phyloP scores from a whole-genome alignment of 768 basidiomycete species.

The Boletus sp. region DNA sequence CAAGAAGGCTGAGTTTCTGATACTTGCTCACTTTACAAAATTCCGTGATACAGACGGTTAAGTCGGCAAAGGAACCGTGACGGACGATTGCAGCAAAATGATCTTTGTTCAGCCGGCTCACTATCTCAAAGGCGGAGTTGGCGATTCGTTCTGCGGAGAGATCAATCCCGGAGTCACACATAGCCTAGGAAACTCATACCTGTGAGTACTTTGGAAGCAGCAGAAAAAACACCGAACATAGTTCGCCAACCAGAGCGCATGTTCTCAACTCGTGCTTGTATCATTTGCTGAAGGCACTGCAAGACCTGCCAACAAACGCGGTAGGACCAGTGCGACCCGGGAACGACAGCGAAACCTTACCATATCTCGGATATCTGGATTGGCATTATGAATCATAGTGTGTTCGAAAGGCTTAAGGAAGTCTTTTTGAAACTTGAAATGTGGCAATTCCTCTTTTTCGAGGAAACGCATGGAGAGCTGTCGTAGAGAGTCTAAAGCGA shows the following conservation, averaged over 20 bases:
- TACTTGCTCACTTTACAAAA: conserved; percentile 99
- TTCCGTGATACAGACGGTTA: conserved; percentile 96
- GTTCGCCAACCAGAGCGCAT: conserved; percentile 98
- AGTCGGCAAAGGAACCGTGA: conserved; percentile 92
- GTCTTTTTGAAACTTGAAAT: conserved; percentile 99
- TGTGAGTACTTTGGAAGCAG: conserved; percentile 89
- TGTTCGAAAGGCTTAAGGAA: conserved; percentile 98
- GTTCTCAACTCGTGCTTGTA: conserved; percentile 91
- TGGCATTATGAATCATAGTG: conserved; percentile 95
- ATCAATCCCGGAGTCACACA: background rate
- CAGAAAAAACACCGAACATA: conserved; percentile 98
- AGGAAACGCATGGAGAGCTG: conserved; percentile 98
- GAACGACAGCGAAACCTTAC: conserved; percentile 38
- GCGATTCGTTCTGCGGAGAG: conserved; percentile 73
- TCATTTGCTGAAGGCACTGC: conserved; percentile 98
- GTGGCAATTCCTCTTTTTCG: conserved; percentile 96
- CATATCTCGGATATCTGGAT: conserved; percentile 96
- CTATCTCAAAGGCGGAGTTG: conserved; percentile 93
- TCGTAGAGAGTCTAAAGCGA: conserved; percentile 93
- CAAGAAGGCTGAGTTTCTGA: conserved; percentile 95
- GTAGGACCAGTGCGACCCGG: background rate
- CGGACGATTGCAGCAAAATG: conserved; percentile 90
- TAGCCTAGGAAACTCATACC: conserved; percentile 43
- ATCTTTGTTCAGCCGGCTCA: conserved; percentile 85
- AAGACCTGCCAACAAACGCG: conserved; percentile 59